These are phyloP conservation scores for Termitomyces sp. DNA, from an alignment of 768 basidiomycete genomes.

Conservation along the genomic window DNA sequence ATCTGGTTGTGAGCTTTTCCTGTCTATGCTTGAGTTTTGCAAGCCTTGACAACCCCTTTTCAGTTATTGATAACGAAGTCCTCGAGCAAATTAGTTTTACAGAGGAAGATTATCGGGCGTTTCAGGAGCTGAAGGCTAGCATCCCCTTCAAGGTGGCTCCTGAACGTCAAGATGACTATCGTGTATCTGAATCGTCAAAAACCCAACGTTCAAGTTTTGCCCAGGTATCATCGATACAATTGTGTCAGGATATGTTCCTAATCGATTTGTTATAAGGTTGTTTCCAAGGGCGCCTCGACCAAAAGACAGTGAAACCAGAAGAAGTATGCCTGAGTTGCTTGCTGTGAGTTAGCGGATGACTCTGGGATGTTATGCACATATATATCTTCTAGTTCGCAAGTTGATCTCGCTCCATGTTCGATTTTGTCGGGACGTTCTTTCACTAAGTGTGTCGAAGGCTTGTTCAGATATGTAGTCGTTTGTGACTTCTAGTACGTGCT, in stretches of 20 bases:
- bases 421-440: neutral
- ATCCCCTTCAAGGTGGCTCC: conserved; percentile 31
- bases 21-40: neutral
- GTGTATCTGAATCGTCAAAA: conserved; percentile 49
- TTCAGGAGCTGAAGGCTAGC: conserved; percentile 42
- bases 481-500: neutral
- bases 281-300: neutral
- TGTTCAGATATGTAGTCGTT: neutral
- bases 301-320: neutral
- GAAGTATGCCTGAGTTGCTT: too few species aligned
- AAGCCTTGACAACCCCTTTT: conserved; percentile 11
- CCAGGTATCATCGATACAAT: conserved; percentile 32
- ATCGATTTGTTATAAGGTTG: neutral
- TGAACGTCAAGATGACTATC: conserved; percentile 42
- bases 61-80: conserved; percentile 30
- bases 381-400: neutral
- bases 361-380: neutral
- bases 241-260: neutral
- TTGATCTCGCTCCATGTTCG: neutral
- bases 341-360: neutral
- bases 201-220: conserved; percentile 47
- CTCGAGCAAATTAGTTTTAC: conserved; percentile 36
- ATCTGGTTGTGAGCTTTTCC: neutral
- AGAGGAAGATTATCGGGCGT: conserved; percentile 32
- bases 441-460: neutral